Evolutionary conservation across 2,329 filamentous ascomycete species (phyloP), one percentile per base, ranked within the genome.

Genomic region (Bisporella sp.): DNA sequence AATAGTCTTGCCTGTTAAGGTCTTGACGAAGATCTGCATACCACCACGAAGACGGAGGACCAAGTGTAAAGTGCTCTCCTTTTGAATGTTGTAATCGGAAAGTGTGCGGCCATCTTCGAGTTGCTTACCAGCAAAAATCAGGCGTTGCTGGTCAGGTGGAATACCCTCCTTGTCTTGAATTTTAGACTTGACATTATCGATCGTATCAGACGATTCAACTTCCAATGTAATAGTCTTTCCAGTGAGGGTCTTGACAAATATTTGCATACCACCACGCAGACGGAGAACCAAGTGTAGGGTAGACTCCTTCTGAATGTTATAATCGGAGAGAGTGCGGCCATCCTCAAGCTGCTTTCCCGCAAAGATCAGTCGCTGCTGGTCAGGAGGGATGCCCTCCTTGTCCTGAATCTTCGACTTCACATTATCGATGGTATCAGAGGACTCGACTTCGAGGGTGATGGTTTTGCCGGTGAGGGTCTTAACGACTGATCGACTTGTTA

Each of bases 401-500:
- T 92, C 87, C 63, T 92, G 87, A 31, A 96, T 96, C 79, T 96
- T 96, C 5, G 75, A 79, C 76, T 96, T 96, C 1, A 96, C 91
- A 57, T 96, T 97, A 85, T 97, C 92, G 77, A 97, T 97, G 71
- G 92, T 97, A 78, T 99, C 93, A 71, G 86, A 92, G 68, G 90
- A 96, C 85, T 97, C 92, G 77, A 97, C 93, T 89, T 99, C 92
- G 68, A 99, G 91, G 85, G 91, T 96, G 61, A 96, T 96, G 0
- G 91, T 96, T 77, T 96, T 96, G 55, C 91, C 91, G 0, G 87
- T 92, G 1, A 92, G 72, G 0, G 87, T 91, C 79, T 91, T 91
- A 66, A 91, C 87, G 59, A 91, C 55, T 62, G 7, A 21, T 40
- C 11, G 28, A 6, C 78, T 81, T 32, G 82, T 61, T 58, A 61